Percentiles rank a stretch among this genome's conserved stretches.
Conservation (phyloP, 1,284 basidiomycete genomes). For the Peniophora sp. region DNA sequence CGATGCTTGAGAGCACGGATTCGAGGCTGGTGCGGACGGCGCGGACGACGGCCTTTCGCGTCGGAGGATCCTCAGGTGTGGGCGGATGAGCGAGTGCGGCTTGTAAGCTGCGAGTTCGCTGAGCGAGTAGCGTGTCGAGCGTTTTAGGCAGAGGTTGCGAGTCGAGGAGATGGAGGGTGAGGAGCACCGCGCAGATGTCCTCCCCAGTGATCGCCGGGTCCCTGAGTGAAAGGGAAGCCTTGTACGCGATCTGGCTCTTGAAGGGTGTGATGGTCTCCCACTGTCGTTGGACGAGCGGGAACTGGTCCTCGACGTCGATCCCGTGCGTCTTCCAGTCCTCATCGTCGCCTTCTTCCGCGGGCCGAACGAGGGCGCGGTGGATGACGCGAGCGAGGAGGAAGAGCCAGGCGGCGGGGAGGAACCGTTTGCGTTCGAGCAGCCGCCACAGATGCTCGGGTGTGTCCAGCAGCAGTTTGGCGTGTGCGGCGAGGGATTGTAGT, state of each 20-base stretch:
- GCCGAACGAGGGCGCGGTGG: conserved; percentile 53
- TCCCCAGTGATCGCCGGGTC: conserved; percentile 40
- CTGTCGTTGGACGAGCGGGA: conserved; percentile 80
- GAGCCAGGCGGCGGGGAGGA: conserved; percentile 77
- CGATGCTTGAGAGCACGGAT: conserved; percentile 44
- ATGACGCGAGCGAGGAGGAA: conserved; percentile 82
- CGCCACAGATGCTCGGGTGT: conserved; percentile 86
- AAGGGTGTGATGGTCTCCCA: conserved; percentile 85
- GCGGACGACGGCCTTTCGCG: conserved; percentile 27
- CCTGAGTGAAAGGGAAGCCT: conserved; percentile 68
- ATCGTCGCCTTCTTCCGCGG: conserved; percentile 52
- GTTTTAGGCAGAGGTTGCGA: conserved; percentile 70
- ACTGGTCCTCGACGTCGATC: conserved; percentile 60
- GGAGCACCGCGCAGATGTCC: conserved; percentile 67
- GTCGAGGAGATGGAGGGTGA: conserved; percentile 80
- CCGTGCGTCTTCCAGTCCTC: conserved; percentile 49
- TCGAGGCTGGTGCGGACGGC: conserved; percentile 46
- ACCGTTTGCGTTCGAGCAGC: conserved; percentile 70
- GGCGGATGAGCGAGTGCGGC: conserved; percentile 26
- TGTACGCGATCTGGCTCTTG: conserved; percentile 77
- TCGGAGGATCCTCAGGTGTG: conserved; percentile 12
- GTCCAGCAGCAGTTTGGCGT: conserved; percentile 82
- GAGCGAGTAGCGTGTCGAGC: conserved; percentile 59
- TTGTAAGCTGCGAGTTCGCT: conserved; percentile 63
- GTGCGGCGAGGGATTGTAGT: conserved; percentile 74